A percentile compares a stretch with the other conserved stretches of the same genome.
Evolutionary conservation across 208 protist species (phyloP).

Genomic region (Vickermania spadyakhi): DNA sequence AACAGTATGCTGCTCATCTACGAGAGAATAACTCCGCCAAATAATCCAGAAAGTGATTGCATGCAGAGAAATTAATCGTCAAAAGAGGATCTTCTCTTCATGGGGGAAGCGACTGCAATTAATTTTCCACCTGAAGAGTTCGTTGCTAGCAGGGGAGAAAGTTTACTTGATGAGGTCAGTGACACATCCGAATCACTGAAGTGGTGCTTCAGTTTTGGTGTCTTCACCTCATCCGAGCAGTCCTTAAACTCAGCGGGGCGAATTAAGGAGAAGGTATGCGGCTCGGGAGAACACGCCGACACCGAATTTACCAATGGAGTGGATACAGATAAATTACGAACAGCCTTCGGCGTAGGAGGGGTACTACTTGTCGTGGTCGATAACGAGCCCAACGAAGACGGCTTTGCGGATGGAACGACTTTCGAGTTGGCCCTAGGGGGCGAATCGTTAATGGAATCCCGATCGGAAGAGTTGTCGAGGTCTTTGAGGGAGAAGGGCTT

Average conservation of each 20-base stretch:
- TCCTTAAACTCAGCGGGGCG: not conserved
- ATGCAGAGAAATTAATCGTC: too few relatives aligned
- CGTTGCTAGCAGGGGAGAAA: not conserved
- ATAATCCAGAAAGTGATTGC: too few relatives aligned
- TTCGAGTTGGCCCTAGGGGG: conserved; percentile 1
- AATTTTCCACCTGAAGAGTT: conserved; percentile 1
- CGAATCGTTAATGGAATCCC: not conserved
- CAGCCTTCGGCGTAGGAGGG: not conserved
- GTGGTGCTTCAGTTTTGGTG: not conserved
- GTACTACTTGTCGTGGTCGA: not conserved
- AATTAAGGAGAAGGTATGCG: not conserved
- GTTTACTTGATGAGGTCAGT: too few relatives aligned
- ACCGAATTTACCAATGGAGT: too few relatives aligned
- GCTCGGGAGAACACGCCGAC: too few relatives aligned
- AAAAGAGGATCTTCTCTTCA: not conserved
- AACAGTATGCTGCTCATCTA: too few relatives aligned
- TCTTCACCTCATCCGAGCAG: not conserved
- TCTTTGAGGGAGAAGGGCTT: not conserved
- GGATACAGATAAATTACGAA: too few relatives aligned
- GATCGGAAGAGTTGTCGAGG: not conserved
- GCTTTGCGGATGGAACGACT: not conserved
- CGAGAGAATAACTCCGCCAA: too few relatives aligned
- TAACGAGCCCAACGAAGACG: not conserved
- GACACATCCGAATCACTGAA: not conserved
- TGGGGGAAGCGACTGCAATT: not conserved